phyloP scores from a whole-genome alignment of 23 red algal genomes.

The Porphyridium purpureum region DNA sequence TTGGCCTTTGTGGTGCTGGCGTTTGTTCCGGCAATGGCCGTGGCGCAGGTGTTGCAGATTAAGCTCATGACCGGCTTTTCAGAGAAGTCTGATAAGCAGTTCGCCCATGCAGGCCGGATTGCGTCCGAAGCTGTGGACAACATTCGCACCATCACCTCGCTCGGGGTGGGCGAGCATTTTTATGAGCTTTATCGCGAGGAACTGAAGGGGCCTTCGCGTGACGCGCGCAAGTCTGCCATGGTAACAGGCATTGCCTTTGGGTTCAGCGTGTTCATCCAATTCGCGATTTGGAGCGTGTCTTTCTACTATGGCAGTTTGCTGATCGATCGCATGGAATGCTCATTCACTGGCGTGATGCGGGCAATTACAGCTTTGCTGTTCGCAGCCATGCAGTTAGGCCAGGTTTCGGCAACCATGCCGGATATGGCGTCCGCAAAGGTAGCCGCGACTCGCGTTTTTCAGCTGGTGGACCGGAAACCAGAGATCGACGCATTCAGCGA shows the following conservation, averaged over 20 bases:
- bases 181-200: conserved; percentile 36
- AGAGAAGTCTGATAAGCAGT: conserved; percentile 26
- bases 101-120: conserved; percentile 32
- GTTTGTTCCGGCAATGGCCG: conserved; percentile 30
- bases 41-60: conserved; percentile 21
- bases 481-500: conserved; percentile 14
- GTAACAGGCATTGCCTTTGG: conserved; percentile 45
- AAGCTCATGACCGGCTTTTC: conserved; percentile 30
- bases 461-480: conserved; percentile 35
- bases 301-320: conserved; percentile 55
- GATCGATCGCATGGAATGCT: conserved; percentile 14
- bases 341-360: conserved; percentile 21
- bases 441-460: conserved; percentile 53
- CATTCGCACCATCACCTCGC: conserved; percentile 49
- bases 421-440: conserved; percentile 41
- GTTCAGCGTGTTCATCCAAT: conserved; percentile 28
- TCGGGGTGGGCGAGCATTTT: conserved; percentile 54
- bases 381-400: conserved; percentile 44
- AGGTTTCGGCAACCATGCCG: conserved; percentile 45
- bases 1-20: conserved; percentile 48
- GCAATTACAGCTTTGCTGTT: conserved; percentile 40
- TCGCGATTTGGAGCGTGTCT: conserved; percentile 46
- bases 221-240: conserved; percentile 20
- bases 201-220: conserved; percentile 19
- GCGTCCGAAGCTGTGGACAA: conserved; percentile 70